Evolutionary conservation across 2,329 filamentous ascomycete genomes (phyloP).

Genomic region (Aspergillus floridensis): DNA sequence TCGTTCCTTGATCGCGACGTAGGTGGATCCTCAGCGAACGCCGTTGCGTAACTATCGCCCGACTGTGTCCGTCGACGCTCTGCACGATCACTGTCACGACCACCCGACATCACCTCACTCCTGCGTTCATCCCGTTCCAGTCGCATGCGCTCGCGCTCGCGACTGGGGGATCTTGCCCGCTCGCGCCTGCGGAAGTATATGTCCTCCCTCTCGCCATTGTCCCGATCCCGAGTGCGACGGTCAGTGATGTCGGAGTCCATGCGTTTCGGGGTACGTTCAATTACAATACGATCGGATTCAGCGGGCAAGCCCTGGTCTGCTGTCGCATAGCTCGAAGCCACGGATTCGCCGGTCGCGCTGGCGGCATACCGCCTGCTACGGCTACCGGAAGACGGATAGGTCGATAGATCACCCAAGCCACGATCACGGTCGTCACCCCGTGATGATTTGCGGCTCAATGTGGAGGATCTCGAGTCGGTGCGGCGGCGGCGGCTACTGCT

Average conservation of each 20-base stretch:
- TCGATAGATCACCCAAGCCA: slow-evolving; percentile 35
- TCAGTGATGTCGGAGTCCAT: slow-evolving; percentile 26
- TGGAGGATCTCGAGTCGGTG: slow-evolving; percentile 32
- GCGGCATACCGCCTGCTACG: slow-evolving; percentile 27
- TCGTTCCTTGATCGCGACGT: slow-evolving; percentile 20
- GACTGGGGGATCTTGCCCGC: slow-evolving; percentile 29
- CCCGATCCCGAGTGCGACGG: slow-evolving; percentile 21
- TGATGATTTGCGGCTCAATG: slow-evolving; percentile 40
- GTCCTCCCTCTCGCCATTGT: slow-evolving; percentile 18
- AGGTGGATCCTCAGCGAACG: slow-evolving; percentile 20
- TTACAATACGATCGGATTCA: slow-evolving; percentile 27
- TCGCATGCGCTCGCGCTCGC: slow-evolving; percentile 25
- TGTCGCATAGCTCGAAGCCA: slow-evolving; percentile 41
- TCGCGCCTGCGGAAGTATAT: slow-evolving; percentile 21
- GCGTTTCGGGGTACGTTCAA: slow-evolving; percentile 30
- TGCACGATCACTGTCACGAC: slow-evolving; percentile 15
- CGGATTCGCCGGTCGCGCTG: slow-evolving; percentile 30
- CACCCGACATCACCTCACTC: slow-evolving; percentile 19
- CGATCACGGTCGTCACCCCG: slow-evolving; percentile 49
- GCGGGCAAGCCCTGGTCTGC: slow-evolving; percentile 34
- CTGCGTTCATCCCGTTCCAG: slow-evolving; percentile 22
- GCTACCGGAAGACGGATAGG: slow-evolving; percentile 25
- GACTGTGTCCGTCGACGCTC: slow-evolving; percentile 32
- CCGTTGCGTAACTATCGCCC: slow-evolving; percentile 27
- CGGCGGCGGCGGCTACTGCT: slow-evolving; percentile 29